Evolutionary conservation across 768 basidiomycete species (phyloP).

Genomic region (Lentinula boryana): DNA sequence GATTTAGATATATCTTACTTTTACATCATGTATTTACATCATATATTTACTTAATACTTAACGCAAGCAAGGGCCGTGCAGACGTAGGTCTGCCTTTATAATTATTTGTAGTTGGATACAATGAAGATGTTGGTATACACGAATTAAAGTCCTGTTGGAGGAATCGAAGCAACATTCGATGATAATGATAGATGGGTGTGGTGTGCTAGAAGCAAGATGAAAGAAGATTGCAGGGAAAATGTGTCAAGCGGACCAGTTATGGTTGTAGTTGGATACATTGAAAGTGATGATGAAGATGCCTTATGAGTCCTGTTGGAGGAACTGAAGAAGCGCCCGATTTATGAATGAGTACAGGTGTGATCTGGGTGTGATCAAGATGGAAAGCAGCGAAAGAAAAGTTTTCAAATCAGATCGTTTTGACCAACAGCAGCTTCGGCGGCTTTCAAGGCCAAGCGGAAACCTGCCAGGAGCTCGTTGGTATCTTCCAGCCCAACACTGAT

Average conservation of each 20-base stretch:
- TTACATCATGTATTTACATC: no score
- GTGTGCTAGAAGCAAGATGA: conserved; percentile 40
- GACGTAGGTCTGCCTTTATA: no score
- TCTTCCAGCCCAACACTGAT: conserved; percentile 93
- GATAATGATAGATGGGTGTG: background rate
- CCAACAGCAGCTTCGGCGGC: conserved; percentile 53
- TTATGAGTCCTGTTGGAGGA: conserved; percentile 14
- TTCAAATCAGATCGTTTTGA: conserved; percentile 1
- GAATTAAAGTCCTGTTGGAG: conserved; percentile 13
- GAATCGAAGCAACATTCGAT: background rate
- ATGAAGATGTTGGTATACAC: background rate
- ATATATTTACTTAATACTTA: no score
- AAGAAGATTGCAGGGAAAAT: conserved; percentile 9
- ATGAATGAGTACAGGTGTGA: background rate
- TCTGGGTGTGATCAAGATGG: conserved; percentile 17
- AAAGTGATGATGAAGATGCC: background rate
- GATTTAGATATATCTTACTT: no score
- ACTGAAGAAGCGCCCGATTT: background rate
- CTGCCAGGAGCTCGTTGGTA: conserved; percentile 41
- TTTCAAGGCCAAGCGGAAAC: conserved; percentile 59
- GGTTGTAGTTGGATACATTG: conserved; percentile 12
- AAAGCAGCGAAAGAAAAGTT: background rate
- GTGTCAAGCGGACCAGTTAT: conserved; percentile 1
- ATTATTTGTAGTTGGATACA: conserved; percentile 13
- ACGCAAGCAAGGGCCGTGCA: no score